These are phyloP conservation scores for Anthracocystis setariae DNA, from an alignment of 1,284 basidiomycete species.

Conservation along the genomic window DNA sequence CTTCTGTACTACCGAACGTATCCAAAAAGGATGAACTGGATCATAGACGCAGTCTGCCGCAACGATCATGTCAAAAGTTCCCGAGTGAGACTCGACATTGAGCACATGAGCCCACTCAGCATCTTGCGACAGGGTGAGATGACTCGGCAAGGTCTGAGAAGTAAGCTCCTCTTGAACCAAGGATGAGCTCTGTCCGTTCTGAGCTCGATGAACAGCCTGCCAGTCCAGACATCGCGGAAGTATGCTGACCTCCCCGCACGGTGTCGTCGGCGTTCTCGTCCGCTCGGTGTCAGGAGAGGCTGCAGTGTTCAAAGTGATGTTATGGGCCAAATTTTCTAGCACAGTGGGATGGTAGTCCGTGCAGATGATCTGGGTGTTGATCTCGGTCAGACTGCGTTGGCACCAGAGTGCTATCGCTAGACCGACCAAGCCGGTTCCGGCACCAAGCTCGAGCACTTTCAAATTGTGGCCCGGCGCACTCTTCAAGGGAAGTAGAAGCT, in stretches of 20 bases:
- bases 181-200: background rate
- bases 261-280: background rate
- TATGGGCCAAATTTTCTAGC: slow-evolving; percentile 53
- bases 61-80: slow-evolving; percentile 50
- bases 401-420: slow-evolving; percentile 44
- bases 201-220: slow-evolving; percentile 43
- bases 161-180: slow-evolving; percentile 23
- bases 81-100: slow-evolving; percentile 11
- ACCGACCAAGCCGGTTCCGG: slow-evolving; percentile 63
- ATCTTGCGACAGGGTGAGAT: background rate
- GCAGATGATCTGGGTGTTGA: slow-evolving; percentile 21
- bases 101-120: slow-evolving; percentile 7
- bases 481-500: slow-evolving; percentile 44
- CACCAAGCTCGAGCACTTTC: slow-evolving; percentile 60
- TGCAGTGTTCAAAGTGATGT: slow-evolving; percentile 41
- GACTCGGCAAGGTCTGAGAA: slow-evolving; percentile 49
- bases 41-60: slow-evolving; percentile 65
- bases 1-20: slow-evolving; percentile 54
- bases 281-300: background rate
- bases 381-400: background rate
- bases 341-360: slow-evolving; percentile 62
- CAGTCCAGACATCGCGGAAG: slow-evolving; percentile 54
- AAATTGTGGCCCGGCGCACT: background rate
- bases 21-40: slow-evolving; percentile 57
- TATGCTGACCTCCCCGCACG: slow-evolving; percentile 1